Conservation (phyloP, 495 filamentous ascomycete species). For the Eremomyces bilateralis region DNA sequence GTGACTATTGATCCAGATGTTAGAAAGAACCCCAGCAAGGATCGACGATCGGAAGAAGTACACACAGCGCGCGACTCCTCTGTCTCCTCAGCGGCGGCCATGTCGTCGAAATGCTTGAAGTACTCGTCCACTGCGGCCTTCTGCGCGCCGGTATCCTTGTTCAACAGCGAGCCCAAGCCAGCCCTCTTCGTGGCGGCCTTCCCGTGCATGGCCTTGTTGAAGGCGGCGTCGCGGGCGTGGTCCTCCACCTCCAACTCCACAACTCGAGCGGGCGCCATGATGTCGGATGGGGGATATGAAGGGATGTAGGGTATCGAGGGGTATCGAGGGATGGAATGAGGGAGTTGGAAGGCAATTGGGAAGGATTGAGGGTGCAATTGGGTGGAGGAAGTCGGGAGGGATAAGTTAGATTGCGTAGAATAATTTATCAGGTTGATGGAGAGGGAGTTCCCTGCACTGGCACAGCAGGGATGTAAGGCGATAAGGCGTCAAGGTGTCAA, state of each 20-base stretch:
- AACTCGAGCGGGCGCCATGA: too few relatives aligned
- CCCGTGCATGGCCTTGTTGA: slow-evolving; percentile 83
- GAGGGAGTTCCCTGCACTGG: too few relatives aligned
- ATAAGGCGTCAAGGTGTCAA: too few relatives aligned
- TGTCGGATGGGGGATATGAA: too few relatives aligned
- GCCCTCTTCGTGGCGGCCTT: slow-evolving; percentile 48
- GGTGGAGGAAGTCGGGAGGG: too few relatives aligned
- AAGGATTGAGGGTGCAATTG: too few relatives aligned
- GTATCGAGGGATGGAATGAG: too few relatives aligned
- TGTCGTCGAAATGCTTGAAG: slow-evolving; percentile 99
- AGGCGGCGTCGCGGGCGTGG: slow-evolving; percentile 72
- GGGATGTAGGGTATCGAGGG: too few relatives aligned
- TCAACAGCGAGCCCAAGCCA: slow-evolving; percentile 64
- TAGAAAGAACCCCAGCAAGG: neutral
- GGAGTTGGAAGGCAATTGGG: too few relatives aligned
- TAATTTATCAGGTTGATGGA: too few relatives aligned
- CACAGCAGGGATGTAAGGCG: too few relatives aligned
- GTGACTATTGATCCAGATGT: slow-evolving; percentile 27
- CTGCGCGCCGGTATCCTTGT: slow-evolving; percentile 65
- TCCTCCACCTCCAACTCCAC: slow-evolving; percentile 85
- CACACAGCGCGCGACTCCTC: slow-evolving; percentile 53
- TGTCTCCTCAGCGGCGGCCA: slow-evolving; percentile 63
- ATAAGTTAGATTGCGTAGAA: too few relatives aligned
- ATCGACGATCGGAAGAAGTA: neutral
- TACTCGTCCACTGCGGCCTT: slow-evolving; percentile 88